Evolutionary conservation across 1,284 basidiomycete genomes (phyloP).

Genomic region (Malassezia equina): DNA sequence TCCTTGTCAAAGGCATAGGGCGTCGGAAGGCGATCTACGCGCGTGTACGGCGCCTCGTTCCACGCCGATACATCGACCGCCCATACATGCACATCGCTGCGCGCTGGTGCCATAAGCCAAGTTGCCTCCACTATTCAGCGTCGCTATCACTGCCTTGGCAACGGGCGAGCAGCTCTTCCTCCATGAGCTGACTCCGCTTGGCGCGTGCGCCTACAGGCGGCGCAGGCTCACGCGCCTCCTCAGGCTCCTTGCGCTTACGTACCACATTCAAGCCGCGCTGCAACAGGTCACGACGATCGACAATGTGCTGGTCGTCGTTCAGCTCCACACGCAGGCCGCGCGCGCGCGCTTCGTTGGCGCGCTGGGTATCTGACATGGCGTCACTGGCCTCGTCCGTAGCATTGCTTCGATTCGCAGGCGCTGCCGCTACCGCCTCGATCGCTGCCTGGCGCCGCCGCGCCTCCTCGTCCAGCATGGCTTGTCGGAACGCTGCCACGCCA

Average conservation of each 20-base stretch:
- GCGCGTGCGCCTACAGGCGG: not conserved
- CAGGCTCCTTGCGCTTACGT: conserved; percentile 8
- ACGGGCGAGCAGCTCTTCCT: conserved; percentile 13
- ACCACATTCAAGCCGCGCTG: conserved; percentile 80
- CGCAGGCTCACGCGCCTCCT: not conserved
- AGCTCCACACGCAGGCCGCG: conserved; percentile 80
- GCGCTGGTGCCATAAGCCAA: no score
- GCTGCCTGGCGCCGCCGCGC: conserved; percentile 35
- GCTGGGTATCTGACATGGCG: conserved; percentile 56
- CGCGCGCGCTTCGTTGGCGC: conserved; percentile 57
- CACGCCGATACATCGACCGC: conserved; percentile 25
- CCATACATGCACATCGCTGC: conserved; percentile 15
- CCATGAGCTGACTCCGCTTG: conserved; percentile 12
- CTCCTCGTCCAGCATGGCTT: conserved; percentile 34
- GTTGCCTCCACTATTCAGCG: not conserved
- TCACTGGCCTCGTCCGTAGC: not conserved
- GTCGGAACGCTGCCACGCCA: conserved; percentile 55
- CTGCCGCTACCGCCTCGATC: conserved; percentile 18
- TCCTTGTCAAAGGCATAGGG: not conserved
- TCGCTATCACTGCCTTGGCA: not conserved
- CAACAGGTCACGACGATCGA: conserved; percentile 86
- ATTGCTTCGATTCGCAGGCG: not conserved
- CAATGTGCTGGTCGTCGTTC: conserved; percentile 93
- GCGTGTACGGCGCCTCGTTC: conserved; percentile 9
- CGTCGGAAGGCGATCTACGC: not conserved